Conservation (phyloP, 371 early-diverging fungal species). For the Umbelopsis sp. region DNA sequence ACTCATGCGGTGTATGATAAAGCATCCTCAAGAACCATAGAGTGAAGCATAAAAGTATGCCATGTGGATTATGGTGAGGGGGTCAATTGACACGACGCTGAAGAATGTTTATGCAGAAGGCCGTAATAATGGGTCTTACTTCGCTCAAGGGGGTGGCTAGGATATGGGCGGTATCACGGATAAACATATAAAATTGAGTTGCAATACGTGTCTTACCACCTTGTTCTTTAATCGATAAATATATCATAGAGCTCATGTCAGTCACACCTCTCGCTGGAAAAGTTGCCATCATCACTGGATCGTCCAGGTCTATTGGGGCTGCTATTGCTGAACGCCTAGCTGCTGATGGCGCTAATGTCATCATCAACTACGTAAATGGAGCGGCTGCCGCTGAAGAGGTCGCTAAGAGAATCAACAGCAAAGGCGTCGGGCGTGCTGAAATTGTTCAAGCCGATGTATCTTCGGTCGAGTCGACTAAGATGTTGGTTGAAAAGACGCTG, state of each 20-base stretch:
- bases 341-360: constrained; percentile 25
- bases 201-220: background rate
- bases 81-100: too few species aligned
- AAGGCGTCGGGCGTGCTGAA: constrained; percentile 6
- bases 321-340: constrained; percentile 27
- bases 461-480: background rate
- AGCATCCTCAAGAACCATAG: too few species aligned
- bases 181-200: too few species aligned
- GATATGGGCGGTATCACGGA: too few species aligned
- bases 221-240: background rate
- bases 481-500: background rate
- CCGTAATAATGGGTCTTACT: too few species aligned
- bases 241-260: background rate
- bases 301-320: constrained; percentile 29
- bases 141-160: too few species aligned
- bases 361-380: constrained; percentile 27
- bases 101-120: too few species aligned
- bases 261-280: background rate
- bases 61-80: too few species aligned
- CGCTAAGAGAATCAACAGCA: constrained; percentile 14
- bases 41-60: too few species aligned
- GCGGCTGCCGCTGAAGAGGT: constrained; percentile 17
- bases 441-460: constrained; percentile 13
- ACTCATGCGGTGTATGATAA: too few species aligned
- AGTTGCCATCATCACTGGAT: constrained; percentile 30